Evolutionary conservation across 2,329 filamentous ascomycete species (phyloP).

Genomic region (Claviceps humidiphila): DNA sequence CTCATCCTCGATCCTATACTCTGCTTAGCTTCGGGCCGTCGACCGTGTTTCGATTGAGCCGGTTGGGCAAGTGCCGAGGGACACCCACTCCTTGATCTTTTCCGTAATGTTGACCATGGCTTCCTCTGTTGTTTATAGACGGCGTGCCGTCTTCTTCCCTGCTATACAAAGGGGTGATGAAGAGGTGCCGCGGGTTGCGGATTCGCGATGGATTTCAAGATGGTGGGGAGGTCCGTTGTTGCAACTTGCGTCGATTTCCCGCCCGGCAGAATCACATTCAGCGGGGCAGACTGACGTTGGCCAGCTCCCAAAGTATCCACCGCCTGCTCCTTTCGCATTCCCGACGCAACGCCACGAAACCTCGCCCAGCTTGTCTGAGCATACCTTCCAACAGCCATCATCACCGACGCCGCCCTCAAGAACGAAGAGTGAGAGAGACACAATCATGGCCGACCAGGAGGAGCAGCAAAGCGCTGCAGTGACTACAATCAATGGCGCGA

Average conservation of each 20-base stretch:
- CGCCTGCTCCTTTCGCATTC: conserved; percentile 1
- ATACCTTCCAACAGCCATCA: too few relatives aligned
- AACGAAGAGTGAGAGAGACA: background rate
- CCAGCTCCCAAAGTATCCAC: background rate
- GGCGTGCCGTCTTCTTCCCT: conserved; percentile 15
- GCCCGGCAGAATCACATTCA: conserved; percentile 2
- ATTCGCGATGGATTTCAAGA: background rate
- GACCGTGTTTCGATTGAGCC: conserved; percentile 1
- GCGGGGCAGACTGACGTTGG: background rate
- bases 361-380: background rate
- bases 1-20: conserved; percentile 92
- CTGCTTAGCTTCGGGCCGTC: conserved; percentile 11
- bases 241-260: background rate
- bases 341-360: background rate
- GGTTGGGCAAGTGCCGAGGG: background rate
- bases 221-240: background rate
- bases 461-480: conserved; percentile 13
- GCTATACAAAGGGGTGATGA: background rate
- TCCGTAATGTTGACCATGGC: conserved; percentile 99
- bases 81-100: conserved; percentile 91
- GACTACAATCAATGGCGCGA: background rate
- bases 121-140: conserved; percentile 17
- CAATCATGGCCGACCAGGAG: conserved; percentile 20
- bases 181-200: background rate
- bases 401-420: too few relatives aligned